These are phyloP conservation scores for Coemansia sp. DNA, from an alignment of 192 early-diverging fungal species.

Conservation along the genomic window DNA sequence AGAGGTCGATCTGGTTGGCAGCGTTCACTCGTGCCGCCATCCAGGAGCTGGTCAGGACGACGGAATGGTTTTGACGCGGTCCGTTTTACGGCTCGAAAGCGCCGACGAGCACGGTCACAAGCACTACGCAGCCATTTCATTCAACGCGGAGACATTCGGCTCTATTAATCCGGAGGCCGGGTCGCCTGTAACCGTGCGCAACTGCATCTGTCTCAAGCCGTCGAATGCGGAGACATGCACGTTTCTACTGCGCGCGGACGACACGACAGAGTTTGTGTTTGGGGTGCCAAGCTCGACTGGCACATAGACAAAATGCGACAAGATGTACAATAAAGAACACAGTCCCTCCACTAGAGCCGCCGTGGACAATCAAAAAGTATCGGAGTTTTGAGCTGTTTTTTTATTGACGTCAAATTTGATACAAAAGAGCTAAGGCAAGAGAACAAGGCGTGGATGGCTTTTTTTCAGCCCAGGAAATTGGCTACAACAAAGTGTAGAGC, in stretches of 20 bases:
- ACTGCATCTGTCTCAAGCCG: conserved; percentile 16
- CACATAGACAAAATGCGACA: too few species aligned
- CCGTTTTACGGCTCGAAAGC: conserved; percentile 22
- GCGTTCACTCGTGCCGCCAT: conserved; percentile 4
- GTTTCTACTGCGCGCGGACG: conserved; percentile 22
- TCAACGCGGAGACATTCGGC: conserved; percentile 22
- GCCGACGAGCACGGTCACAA: conserved; percentile 10
- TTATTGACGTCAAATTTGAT: not conserved
- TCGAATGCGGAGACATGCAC: conserved; percentile 7
- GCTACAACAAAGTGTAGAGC: conserved; percentile 87
- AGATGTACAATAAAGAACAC: too few species aligned
- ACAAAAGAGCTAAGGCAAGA: not conserved
- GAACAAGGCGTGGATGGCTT: conserved; percentile 12
- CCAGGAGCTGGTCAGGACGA: not conserved
- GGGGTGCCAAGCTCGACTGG: not conserved
- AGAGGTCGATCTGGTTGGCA: conserved; percentile 38
- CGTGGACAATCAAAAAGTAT: too few species aligned
- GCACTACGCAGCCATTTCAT: conserved; percentile 21
- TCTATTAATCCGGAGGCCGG: conserved; percentile 12
- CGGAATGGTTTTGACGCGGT: conserved; percentile 3
- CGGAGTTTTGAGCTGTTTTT: not conserved
- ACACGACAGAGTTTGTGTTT: conserved; percentile 17
- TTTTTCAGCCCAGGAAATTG: conserved; percentile 94
- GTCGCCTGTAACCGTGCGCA: conserved; percentile 31
- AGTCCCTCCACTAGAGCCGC: too few species aligned